Percentiles rank a stretch among this genome's conserved stretches.
Conservation (phyloP, 2,329 filamentous ascomycete genomes). For the Pseudogymnoascus sp. region DNA sequence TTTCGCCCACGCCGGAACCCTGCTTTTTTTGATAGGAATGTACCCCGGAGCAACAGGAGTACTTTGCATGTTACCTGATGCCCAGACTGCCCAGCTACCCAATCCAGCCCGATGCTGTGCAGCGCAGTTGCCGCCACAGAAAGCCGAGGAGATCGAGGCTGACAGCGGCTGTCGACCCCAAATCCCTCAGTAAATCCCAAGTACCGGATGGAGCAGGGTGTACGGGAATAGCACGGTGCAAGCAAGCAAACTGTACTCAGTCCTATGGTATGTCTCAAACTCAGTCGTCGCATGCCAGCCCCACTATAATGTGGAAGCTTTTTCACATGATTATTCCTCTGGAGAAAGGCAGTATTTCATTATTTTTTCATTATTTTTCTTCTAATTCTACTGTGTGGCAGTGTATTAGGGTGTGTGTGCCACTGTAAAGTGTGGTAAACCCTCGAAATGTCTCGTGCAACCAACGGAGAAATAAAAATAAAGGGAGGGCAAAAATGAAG, state of each 20-base stretch:
- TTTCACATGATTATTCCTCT: slow-evolving; percentile 7
- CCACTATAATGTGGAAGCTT: slow-evolving; percentile 3
- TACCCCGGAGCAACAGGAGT: neutral
- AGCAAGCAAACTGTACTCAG: neutral
- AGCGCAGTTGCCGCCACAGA: neutral
- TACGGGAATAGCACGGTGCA: too few relatives aligned
- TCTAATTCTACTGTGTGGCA: neutral
- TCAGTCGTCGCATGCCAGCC: slow-evolving; percentile 3
- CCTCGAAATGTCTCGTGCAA: slow-evolving; percentile 4
- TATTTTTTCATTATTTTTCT: too few relatives aligned
- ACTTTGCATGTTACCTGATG: too few relatives aligned
- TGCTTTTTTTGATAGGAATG: neutral
- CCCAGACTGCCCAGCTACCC: neutral
- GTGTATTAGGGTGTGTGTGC: neutral
- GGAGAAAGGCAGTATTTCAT: neutral
- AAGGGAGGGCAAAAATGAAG: neutral
- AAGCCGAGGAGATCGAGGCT: slow-evolving; percentile 8
- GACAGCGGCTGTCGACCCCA: slow-evolving; percentile 5
- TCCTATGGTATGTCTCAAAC: neutral
- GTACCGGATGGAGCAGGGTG: neutral
- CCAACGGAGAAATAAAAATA: neutral
- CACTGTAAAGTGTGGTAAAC: neutral
- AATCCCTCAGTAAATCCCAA: neutral
- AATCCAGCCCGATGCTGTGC: neutral
- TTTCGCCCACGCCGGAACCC: neutral